Percentiles rank a stretch among this genome's conserved stretches.
Evolutionary conservation across 2,329 filamentous ascomycete genomes (phyloP).

Genomic region (Mycosphaerella sp.): DNA sequence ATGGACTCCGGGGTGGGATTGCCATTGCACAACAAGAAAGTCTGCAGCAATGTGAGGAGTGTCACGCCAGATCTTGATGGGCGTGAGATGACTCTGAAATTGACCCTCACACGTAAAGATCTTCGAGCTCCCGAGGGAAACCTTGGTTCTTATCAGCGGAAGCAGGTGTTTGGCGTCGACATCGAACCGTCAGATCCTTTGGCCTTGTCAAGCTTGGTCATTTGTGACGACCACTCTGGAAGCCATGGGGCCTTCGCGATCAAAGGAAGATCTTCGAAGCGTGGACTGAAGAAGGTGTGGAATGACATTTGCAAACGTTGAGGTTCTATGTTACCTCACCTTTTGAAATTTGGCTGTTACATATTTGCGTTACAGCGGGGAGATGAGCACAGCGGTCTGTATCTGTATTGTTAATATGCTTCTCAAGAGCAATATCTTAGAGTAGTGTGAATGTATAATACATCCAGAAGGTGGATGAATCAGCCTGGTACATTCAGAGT

Average conservation of each 20-base stretch:
- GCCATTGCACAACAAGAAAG: constrained; percentile 11
- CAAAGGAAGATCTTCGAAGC: constrained; percentile 8
- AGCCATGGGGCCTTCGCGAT: constrained; percentile 43
- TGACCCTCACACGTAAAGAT: constrained; percentile 89
- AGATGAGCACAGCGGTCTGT: neutral
- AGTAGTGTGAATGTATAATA: neutral
- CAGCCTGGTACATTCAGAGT: neutral
- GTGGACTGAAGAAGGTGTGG: constrained; percentile 26
- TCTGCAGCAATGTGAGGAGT: constrained; percentile 6
- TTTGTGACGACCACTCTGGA: constrained; percentile 34
- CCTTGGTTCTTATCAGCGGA: constrained; percentile 52
- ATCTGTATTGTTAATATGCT: neutral
- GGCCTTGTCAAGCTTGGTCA: constrained; percentile 49
- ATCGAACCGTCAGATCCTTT: constrained; percentile 44
- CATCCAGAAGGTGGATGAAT: neutral
- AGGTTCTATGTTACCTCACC: neutral
- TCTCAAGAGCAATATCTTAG: neutral
- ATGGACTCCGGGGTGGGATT: constrained; percentile 35
- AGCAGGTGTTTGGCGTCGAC: constrained; percentile 21
- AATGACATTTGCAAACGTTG: constrained; percentile 23
- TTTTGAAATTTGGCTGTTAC: neutral
- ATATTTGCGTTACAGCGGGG: neutral
- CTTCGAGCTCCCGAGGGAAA: constrained; percentile 68
- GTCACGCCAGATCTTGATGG: constrained; percentile 18
- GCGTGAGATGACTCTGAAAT: constrained; percentile 90